phyloP scores from a whole-genome alignment of 768 basidiomycete species.

The Boletales sp. region DNA sequence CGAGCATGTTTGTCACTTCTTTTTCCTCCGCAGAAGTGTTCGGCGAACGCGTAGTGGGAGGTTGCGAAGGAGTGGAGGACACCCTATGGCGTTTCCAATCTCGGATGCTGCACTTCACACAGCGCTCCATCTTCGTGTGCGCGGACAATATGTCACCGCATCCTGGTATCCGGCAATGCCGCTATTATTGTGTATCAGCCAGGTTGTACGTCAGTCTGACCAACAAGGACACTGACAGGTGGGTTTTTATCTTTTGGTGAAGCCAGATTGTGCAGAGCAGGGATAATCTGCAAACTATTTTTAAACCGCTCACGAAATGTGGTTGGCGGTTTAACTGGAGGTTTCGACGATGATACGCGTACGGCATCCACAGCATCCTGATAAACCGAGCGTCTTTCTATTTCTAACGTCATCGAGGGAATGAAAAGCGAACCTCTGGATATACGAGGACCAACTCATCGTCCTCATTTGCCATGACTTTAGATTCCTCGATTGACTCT shows the following conservation, averaged over 20 bases:
- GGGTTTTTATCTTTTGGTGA: not conserved
- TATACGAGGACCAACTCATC: constrained; percentile 15
- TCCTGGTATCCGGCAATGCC: constrained; percentile 10
- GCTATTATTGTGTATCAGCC: constrained; percentile 7
- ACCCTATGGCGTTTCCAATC: constrained; percentile 17
- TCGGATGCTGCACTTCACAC: constrained; percentile 14
- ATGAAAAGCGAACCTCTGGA: constrained; percentile 8
- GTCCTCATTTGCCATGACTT: not conserved
- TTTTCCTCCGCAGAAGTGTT: not conserved
- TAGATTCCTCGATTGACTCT: not conserved
- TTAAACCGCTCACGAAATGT: constrained; percentile 3
- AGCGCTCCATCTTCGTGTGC: constrained; percentile 10
- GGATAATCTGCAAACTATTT: not conserved
- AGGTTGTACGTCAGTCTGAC: not conserved
- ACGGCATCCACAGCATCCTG: constrained; percentile 8
- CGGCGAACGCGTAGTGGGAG: not conserved
- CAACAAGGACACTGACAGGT: constrained; percentile 3
- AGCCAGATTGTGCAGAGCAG: not conserved
- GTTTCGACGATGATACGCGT: not conserved
- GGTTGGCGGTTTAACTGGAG: not conserved
- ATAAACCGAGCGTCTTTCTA: not conserved
- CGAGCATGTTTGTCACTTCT: not conserved
- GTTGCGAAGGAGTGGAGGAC: not conserved
- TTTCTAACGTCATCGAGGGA: not conserved
- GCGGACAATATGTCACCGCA: constrained; percentile 13